These are phyloP conservation scores for Crotalaria pallida DNA, from an alignment of 306 rosid genomes.

Conservation along the genomic window DNA sequence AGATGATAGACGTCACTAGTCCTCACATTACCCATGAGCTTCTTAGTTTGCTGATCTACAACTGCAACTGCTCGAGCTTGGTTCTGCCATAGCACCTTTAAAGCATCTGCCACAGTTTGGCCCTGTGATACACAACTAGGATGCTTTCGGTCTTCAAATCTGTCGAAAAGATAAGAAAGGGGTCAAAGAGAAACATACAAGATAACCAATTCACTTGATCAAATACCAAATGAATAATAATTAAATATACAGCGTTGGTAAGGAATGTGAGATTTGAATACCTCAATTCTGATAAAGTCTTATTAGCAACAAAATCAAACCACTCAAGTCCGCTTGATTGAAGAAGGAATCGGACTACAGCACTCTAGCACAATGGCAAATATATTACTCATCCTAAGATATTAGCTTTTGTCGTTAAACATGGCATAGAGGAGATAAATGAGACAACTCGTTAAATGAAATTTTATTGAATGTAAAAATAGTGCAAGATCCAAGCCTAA, in stretches of 20 bases:
- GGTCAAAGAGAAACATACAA: background rate
- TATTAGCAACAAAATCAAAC: slow-evolving; percentile 55
- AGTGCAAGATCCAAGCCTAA: background rate
- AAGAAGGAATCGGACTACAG: slow-evolving; percentile 50
- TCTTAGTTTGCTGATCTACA: slow-evolving; percentile 33
- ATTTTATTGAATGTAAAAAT: background rate
- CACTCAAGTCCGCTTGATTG: slow-evolving; percentile 58
- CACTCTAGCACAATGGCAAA: slow-evolving; percentile 42
- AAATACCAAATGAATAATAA: background rate
- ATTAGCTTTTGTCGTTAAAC: background rate
- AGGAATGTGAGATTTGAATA: slow-evolving; percentile 24
- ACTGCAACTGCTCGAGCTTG: slow-evolving; percentile 45
- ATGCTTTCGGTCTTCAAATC: slow-evolving; percentile 48
- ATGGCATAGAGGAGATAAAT: no score
- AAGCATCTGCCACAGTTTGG: slow-evolving; percentile 55
- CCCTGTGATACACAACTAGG: slow-evolving; percentile 40
- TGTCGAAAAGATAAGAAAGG: slow-evolving; percentile 16
- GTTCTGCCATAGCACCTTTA: slow-evolving; percentile 39
- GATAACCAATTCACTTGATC: background rate
- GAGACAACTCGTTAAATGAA: background rate
- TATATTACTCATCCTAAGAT: background rate
- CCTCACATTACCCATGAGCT: slow-evolving; percentile 55
- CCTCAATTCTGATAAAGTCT: slow-evolving; percentile 43
- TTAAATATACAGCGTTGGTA: no score
- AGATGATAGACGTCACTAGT: slow-evolving; percentile 40